Evolutionary conservation across 1,284 basidiomycete genomes (phyloP), one percentile per base, ranked within the genome.

Genomic region (Cryptococcus deneoformans): DNA sequence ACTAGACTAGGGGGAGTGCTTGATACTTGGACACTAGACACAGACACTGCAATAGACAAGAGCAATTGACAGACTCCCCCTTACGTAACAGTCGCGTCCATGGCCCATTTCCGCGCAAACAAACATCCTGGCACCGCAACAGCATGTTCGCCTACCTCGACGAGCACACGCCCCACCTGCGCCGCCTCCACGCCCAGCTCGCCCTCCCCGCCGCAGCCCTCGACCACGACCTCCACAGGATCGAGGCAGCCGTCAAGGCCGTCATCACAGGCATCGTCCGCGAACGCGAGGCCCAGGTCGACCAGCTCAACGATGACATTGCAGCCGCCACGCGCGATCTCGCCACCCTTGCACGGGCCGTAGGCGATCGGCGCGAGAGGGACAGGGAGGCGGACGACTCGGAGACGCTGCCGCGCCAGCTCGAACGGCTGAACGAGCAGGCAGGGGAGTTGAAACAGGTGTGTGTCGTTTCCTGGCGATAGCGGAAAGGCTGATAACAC

Each of bases 251-350:
- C 3, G 71, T 77, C 52, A 61, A 63, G 34, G 63, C 61, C 3
- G 73, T 72, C 2, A 72, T 77, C 37, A 61, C 66, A 1, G 64
- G 67, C 1, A 63, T 77, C 37, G 65, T 77, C 3, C 58, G 70
- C 4, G 66, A 71, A 16, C 54, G 73, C 20, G 75, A 77, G 51
- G 63, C 64, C 11, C 70, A 77, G 57, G 75, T 77, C n/a, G 71
- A 73, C 14, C 57, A 58, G 8, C 70, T 71, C 64, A 67, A 68
- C 54, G 68, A 69, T 48, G 63, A 62, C 44, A 73, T 73, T 12
- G 62, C 57, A 6, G 63, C 66, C 16, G 60, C 57, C 43, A 67
- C 65, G 57, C 60, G 68, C 14, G 61, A 64, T 50, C 57, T 71
- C 16, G 59, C 57, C 1, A 63, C 61, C 43, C 38, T 75, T 3